Evolutionary conservation across 1,284 basidiomycete genomes (phyloP).

Genomic region (Limonomyces culmigenus): DNA sequence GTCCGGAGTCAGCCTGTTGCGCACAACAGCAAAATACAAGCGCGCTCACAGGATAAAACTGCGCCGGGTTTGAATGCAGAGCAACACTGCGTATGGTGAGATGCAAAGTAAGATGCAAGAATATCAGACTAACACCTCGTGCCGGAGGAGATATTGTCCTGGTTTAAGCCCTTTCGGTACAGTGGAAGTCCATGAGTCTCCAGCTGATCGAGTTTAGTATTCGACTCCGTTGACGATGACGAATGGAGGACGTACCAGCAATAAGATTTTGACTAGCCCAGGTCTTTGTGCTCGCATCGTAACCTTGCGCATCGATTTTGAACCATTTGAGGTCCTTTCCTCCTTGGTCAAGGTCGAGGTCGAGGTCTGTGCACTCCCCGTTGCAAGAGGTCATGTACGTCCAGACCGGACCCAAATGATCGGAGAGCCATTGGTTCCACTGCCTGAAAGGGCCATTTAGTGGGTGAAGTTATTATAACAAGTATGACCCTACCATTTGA

Average conservation of each 20-base stretch:
- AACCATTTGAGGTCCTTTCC: conserved; percentile 18
- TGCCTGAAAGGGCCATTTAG: conserved; percentile 9
- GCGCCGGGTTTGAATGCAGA: conserved; percentile 14
- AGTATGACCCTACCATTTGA: conserved; percentile 11
- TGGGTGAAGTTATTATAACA: too few species aligned
- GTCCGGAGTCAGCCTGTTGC: too few species aligned
- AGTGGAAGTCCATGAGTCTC: conserved; percentile 13
- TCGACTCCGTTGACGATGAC: background rate
- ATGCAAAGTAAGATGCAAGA: background rate
- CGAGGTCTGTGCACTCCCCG: conserved; percentile 17
- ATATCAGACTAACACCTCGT: conserved; percentile 15
- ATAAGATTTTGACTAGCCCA: conserved; percentile 18
- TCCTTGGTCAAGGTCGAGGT: conserved; percentile 8
- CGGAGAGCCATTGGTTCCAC: background rate
- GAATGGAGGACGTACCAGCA: conserved; percentile 9
- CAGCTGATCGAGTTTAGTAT: conserved; percentile 7
- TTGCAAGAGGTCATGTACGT: conserved; percentile 22
- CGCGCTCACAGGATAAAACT: conserved; percentile 15
- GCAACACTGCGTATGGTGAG: conserved; percentile 10
- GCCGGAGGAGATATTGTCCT: conserved; percentile 21
- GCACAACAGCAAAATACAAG: too few species aligned
- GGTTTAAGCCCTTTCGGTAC: conserved; percentile 17
- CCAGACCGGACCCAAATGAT: background rate
- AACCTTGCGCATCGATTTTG: conserved; percentile 19
- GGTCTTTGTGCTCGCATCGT: conserved; percentile 11